These are phyloP conservation scores for Olyra latifolia DNA, from an alignment of 176 grass and related monocot genomes.

Conservation along the genomic window DNA sequence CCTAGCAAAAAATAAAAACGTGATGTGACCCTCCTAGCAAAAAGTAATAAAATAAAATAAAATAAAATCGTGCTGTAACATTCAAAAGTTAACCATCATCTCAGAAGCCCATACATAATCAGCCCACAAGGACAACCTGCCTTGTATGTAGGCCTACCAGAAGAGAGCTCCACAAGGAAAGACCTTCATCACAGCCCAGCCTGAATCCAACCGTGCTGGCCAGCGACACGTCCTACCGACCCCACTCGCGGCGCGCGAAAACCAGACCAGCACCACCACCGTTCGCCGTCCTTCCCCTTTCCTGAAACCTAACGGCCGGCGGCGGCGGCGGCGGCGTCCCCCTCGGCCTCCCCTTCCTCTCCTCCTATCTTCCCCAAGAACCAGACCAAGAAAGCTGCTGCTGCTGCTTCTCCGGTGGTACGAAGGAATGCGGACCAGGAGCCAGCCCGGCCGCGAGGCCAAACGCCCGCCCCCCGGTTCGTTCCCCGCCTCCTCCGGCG, in stretches of 20 bases:
- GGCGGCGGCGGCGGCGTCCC: conserved; percentile 8
- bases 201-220: too few relatives aligned
- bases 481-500: not conserved
- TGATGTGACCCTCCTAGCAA: too few relatives aligned
- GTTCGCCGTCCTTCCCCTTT: not conserved
- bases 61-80: too few relatives aligned
- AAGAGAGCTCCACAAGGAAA: too few relatives aligned
- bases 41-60: too few relatives aligned
- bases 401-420: not conserved
- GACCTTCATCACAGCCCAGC: too few relatives aligned
- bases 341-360: not conserved
- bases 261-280: not conserved
- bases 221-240: not conserved
- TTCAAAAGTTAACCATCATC: too few relatives aligned
- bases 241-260: conserved; percentile 39
- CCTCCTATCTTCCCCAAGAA: not conserved
- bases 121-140: too few relatives aligned
- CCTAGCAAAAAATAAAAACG: too few relatives aligned
- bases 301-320: conserved; percentile 37
- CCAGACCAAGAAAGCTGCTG: not conserved
- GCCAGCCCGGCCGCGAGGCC: conserved; percentile 28
- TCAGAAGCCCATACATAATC: too few relatives aligned
- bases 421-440: conserved; percentile 54
- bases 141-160: too few relatives aligned
- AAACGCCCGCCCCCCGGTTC: conserved; percentile 30